A percentile compares a stretch with the other conserved stretches of the same genome.
phyloP scores from a whole-genome alignment of 2,329 filamentous ascomycete genomes.

The Nothophoma quercina region DNA sequence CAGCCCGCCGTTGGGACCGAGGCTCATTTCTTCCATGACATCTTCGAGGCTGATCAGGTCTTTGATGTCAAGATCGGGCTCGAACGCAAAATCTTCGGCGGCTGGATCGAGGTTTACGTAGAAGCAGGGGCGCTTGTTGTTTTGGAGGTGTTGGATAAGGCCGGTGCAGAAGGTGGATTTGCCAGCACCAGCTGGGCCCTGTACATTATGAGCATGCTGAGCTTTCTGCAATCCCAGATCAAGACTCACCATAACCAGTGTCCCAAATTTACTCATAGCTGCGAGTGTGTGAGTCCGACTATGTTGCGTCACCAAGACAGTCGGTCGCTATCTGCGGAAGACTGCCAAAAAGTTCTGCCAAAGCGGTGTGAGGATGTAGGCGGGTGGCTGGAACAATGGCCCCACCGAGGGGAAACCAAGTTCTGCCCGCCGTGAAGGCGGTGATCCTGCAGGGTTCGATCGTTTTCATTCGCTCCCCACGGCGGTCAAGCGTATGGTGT shows the following conservation, averaged over 20 bases:
- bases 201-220: conserved; percentile 9
- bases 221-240: neutral
- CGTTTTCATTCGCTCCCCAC: conserved; percentile 30
- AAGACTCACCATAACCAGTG: conserved; percentile 78
- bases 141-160: conserved; percentile 89
- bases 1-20: conserved; percentile 90
- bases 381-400: conserved; percentile 1
- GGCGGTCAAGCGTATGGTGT: conserved; percentile 9
- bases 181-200: conserved; percentile 89
- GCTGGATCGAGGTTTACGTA: conserved; percentile 99
- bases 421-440: conserved; percentile 21
- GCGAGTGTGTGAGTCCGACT: conserved; percentile 8
- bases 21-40: conserved; percentile 92
- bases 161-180: conserved; percentile 97
- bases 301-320: conserved; percentile 12
- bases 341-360: conserved; percentile 16
- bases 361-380: conserved; percentile 5
- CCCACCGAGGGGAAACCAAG: conserved; percentile 20
- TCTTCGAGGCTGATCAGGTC: conserved; percentile 92
- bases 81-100: conserved; percentile 89
- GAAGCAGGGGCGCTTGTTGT: conserved; percentile 91
- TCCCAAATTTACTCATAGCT: conserved; percentile 90
- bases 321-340: neutral
- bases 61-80: conserved; percentile 93
- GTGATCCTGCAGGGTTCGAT: neutral